Base-by-base conservation (phyloP, 306 rosid genomes). In the Nissolia schottii region DNA sequence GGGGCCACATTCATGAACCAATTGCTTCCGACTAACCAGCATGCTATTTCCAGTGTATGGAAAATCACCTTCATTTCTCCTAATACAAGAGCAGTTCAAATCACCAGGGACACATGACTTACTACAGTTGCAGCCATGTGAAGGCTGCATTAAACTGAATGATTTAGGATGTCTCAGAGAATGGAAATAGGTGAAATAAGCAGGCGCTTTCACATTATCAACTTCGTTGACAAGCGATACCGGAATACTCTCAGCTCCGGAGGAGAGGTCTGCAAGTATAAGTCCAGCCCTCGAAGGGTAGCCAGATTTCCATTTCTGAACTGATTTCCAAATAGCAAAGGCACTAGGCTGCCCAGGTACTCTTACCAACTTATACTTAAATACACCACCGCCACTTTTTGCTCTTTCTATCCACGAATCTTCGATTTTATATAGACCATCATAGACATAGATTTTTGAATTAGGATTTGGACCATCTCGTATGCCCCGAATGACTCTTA, bases 1-100 rank as follows among this genome's bases (percentile, higher is more conserved):
- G 14, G 88, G 83, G 66, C 95, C 85, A 75, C 95, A 89, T 81
- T 86, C 95, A 81, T 86, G 79, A 75, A 89, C 41, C 78, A 89
- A 71, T 10, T 59, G 82, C 70, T 56, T 86, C 55, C 87, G 85
- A 72, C 81, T 67, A 59, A 86, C 91, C 20, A 86, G 75, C 74
- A 89, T 19, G 28, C 85, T 79, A 14, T 63, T 79, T 48, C 70
- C 70, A 16, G 71, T 85, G 70, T 85, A 89, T 6, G 95, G 91
- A 70, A 84, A 83, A 71, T 82, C 83, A 10, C 91, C 95, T 38
- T 82, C 88, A 45, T 83, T 84, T 46, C 80, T 85, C 76, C 70
- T 78, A 67, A 85, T 83, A 77, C 91, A 84, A 67, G 88, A 81
- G 74, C 95, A 89, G 77, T 85, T 77, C 62, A 64, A 66, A 83